These are phyloP conservation scores for Solioccasus polychromus DNA, from an alignment of 768 basidiomycete species.

Conservation along the genomic window DNA sequence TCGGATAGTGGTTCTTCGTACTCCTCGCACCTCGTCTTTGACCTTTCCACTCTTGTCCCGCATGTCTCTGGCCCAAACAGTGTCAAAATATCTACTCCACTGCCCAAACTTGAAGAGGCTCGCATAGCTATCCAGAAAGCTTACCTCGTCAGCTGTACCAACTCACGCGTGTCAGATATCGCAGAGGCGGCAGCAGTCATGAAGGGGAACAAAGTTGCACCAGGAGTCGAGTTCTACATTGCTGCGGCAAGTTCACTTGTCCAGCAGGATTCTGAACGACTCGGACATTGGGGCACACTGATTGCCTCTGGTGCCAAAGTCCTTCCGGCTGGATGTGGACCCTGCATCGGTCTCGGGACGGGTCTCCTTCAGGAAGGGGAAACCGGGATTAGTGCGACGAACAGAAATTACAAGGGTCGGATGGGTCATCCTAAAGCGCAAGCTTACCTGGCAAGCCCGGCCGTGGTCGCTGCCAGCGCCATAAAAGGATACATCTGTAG, in stretches of 20 bases:
- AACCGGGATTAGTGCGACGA: slow-evolving; percentile 95
- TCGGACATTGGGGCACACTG: slow-evolving; percentile 87
- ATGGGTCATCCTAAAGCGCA: slow-evolving; percentile 96
- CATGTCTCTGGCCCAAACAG: slow-evolving; percentile 98
- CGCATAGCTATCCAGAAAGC: slow-evolving; percentile 91
- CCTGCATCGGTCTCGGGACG: slow-evolving; percentile 94
- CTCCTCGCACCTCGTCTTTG: slow-evolving; percentile 83
- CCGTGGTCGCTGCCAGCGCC: slow-evolving; percentile 95
- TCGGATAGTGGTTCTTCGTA: slow-evolving; percentile 83
- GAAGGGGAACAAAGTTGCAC: slow-evolving; percentile 73
- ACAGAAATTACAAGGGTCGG: slow-evolving; percentile 97
- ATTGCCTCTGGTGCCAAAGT: slow-evolving; percentile 88
- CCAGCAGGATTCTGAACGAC: slow-evolving; percentile 81
- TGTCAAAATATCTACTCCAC: slow-evolving; percentile 93
- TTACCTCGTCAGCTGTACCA: slow-evolving; percentile 97
- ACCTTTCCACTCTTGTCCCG: slow-evolving; percentile 91
- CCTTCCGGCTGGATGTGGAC: slow-evolving; percentile 94
- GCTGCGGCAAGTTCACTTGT: slow-evolving; percentile 93
- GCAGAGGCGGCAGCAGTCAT: slow-evolving; percentile 90
- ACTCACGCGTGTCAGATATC: slow-evolving; percentile 93
- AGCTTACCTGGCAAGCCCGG: slow-evolving; percentile 95
- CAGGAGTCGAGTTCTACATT: slow-evolving; percentile 95
- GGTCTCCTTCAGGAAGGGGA: slow-evolving; percentile 93
- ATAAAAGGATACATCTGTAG: slow-evolving; percentile 87
- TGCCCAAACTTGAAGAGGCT: slow-evolving; percentile 73